Evolutionary conservation across 371 early-diverging fungal genomes (phyloP).

Genomic region (Syncephalastrum racemosum): DNA sequence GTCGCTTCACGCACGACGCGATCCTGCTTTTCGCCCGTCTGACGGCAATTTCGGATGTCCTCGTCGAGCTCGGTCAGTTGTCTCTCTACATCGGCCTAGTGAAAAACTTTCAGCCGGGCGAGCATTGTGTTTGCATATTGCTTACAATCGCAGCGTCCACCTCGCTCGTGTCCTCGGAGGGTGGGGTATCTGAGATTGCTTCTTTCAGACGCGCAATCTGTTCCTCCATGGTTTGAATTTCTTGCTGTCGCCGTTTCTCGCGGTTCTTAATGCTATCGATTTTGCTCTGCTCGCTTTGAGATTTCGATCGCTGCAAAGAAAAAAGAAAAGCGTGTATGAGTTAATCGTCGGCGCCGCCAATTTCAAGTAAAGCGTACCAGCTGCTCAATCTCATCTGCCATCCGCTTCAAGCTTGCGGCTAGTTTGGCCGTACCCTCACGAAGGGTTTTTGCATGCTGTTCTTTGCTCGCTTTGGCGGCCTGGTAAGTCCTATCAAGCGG

Average conservation of each 20-base stretch:
- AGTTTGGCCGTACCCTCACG: no score
- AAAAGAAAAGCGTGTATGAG: no score
- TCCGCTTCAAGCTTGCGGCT: constrained; percentile 5
- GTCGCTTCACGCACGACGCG: no score
- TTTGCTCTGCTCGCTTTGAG: constrained; percentile 2
- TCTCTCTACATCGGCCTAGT: constrained; percentile 11
- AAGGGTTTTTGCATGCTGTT: no score
- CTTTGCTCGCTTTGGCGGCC: no score
- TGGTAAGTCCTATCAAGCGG: no score
- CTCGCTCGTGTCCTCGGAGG: constrained; percentile 30
- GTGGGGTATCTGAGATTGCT: constrained; percentile 26
- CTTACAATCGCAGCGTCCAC: constrained; percentile 42
- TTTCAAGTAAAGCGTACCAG: constrained; percentile 14
- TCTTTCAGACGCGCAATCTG: constrained; percentile 52
- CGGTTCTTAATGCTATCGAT: constrained; percentile 34
- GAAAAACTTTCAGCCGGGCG: neutral
- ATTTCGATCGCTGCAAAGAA: no score
- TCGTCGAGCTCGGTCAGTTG: constrained; percentile 8
- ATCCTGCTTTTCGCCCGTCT: no score
- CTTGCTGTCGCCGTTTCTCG: constrained; percentile 33
- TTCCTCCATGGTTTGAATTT: constrained; percentile 39
- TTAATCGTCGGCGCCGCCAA: neutral
- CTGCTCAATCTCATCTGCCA: constrained; percentile 3
- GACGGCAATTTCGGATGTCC: neutral
- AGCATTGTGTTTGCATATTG: neutral